Evolutionary conservation across 257 asterid genomes (phyloP), one percentile per base, ranked within the genome.

Genomic region (Jacaranda copaia): DNA sequence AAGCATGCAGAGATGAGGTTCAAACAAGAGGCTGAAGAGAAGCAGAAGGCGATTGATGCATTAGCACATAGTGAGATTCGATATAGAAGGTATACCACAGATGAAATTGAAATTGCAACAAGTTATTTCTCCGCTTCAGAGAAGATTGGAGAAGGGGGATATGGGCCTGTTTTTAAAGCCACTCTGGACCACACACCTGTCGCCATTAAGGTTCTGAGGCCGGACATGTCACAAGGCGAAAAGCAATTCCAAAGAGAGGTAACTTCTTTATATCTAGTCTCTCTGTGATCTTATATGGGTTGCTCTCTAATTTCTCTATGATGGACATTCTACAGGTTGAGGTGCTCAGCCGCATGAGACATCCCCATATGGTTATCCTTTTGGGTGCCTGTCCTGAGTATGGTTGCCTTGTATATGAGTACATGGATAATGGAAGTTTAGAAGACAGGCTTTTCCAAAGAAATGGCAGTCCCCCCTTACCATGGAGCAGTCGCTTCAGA

Each of bases 111-210:
- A 81, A 43, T 20, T 8, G 97, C 98, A 46, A 95, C 99, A 16
- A 78, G 88, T 45, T 64, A 85, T 82, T 96, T 96, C 84, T 74
- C 93, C 19, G 73, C 11, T n/a, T 64, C 91, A 11, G 82, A 83
- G 5, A 91, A 91, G 87, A 85, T 95, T 16, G 99, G 99, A n/a
- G 99, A 95, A 88, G 99, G 99, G 8, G 98, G 98, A 42, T 95
- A 93, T 73, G 98, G 99, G 35, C 93, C 94, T 19, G 97, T 93
- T 46, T 95, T 79, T 79, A 87, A 77, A 80, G 97, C 85, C 55
- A 70, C 52, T 45, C 87, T 93, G 49, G 98, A 91, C 81, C 97
- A 93, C 83, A 95, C 97, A 0, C 68, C 89, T 12, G 97, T 93
- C 16, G 99, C 99, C 68, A 89, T 93, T 73, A 95, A 96, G 86